Conservation (phyloP, 1,139 yeast genomes). For the Diutina pseudorugosa region DNA sequence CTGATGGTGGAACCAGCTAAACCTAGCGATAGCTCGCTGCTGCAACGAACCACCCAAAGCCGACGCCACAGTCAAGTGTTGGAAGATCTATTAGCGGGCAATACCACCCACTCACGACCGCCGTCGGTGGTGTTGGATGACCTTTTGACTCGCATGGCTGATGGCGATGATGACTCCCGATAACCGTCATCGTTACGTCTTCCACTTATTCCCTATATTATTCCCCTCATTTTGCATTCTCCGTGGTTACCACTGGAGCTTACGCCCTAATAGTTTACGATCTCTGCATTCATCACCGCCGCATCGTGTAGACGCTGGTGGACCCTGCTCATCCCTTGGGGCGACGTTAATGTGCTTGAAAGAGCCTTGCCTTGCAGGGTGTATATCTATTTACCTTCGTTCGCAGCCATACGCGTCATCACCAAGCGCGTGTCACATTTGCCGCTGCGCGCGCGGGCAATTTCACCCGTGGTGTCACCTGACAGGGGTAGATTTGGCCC, state of each 20-base stretch:
- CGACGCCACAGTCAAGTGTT: neutral
- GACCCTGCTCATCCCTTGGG: neutral
- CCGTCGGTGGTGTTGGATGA: conserved; percentile 9
- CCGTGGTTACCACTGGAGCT: neutral
- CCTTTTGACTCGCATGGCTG: conserved; percentile 5
- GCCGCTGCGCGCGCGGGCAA: neutral
- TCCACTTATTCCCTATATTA: too few relatives aligned
- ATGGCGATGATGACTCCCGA: neutral
- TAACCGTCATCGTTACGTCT: too few relatives aligned
- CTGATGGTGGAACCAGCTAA: neutral
- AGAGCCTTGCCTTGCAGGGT: neutral
- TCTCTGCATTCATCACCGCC: neutral
- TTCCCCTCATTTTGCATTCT: neutral
- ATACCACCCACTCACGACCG: conserved; percentile 5
- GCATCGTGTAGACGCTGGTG: too few relatives aligned
- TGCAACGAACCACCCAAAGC: neutral
- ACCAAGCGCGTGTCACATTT: neutral
- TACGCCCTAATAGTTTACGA: neutral
- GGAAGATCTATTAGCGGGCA: neutral
- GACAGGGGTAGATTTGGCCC: too few relatives aligned
- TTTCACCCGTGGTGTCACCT: too few relatives aligned
- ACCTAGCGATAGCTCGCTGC: neutral
- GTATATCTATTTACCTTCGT: neutral
- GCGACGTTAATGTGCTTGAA: neutral
- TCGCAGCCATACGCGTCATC: neutral